These are phyloP conservation scores for Candida chauliodis DNA, from an alignment of 805 yeast genomes.

Conservation along the genomic window DNA sequence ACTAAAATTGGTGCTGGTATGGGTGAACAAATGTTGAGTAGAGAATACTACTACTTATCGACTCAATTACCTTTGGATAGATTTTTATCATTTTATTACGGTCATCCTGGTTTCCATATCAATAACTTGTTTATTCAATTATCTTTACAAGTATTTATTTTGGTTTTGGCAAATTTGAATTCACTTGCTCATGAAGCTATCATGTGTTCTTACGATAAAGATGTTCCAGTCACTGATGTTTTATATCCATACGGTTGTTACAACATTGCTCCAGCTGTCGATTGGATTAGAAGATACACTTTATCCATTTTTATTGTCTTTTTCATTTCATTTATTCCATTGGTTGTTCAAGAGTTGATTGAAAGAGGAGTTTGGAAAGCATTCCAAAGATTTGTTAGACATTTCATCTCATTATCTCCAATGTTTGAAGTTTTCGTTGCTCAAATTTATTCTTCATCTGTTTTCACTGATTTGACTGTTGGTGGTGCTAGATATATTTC, in stretches of 20 bases:
- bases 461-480: conserved; percentile 61
- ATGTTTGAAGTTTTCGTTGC: conserved; percentile 78
- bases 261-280: conserved; percentile 64
- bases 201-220: conserved; percentile 57
- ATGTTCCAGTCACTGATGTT: conserved; percentile 58
- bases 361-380: conserved; percentile 78
- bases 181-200: conserved; percentile 59
- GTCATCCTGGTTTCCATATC: conserved; percentile 83
- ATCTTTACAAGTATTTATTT: conserved; percentile 52
- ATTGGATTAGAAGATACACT: conserved; percentile 72
- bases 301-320: conserved; percentile 73
- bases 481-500: conserved; percentile 84
- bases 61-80: conserved; percentile 75
- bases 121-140: conserved; percentile 72
- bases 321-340: conserved; percentile 69
- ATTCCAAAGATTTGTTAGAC: conserved; percentile 57
- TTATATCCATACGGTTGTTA: conserved; percentile 68
- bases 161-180: conserved; percentile 62
- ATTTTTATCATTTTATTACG: conserved; percentile 75
- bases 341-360: conserved; percentile 71
- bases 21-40: conserved; percentile 83
- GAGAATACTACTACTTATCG: conserved; percentile 77
- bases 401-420: conserved; percentile 69
- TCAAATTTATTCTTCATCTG: conserved; percentile 68
- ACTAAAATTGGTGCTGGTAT: conserved; percentile 87